phyloP scores from a whole-genome alignment of 768 basidiomycete species.

The Termitomyces sp. region DNA sequence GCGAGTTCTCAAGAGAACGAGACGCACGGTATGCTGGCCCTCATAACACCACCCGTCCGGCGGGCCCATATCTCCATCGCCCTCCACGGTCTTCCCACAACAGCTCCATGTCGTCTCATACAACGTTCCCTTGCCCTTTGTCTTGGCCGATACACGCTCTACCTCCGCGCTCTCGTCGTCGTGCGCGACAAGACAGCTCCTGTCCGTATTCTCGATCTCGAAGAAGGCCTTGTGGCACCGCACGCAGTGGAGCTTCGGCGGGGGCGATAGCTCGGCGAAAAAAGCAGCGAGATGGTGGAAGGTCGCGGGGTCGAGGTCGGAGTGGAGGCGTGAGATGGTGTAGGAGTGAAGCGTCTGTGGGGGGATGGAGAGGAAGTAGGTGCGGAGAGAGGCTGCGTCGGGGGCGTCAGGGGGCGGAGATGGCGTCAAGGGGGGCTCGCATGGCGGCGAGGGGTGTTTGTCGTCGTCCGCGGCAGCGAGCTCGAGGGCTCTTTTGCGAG shows the following conservation, averaged over 20 bases:
- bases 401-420: conserved; percentile 12
- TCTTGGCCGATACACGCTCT: conserved; percentile 41
- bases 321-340: not conserved
- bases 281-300: conserved; percentile 50
- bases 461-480: conserved; percentile 12
- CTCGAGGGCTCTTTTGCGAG: conserved; percentile 11
- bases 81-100: conserved; percentile 67
- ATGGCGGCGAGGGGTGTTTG: conserved; percentile 11
- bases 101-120: conserved; percentile 62
- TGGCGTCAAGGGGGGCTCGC: conserved; percentile 13
- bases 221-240: too few relatives aligned
- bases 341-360: not conserved
- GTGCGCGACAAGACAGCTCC: conserved; percentile 62
- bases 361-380: not conserved
- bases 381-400: not conserved
- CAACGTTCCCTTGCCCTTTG: conserved; percentile 7
- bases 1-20: too few relatives aligned
- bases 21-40: too few relatives aligned
- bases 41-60: too few relatives aligned
- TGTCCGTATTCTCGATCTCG: too few relatives aligned
- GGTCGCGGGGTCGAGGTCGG: conserved; percentile 17
- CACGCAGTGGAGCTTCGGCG: too few relatives aligned
- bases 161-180: conserved; percentile 81
- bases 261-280: conserved; percentile 53
- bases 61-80: conserved; percentile 15